These are phyloP conservation scores for Halteria grandinella DNA, from an alignment of 73 alveolate genomes.

Conservation along the genomic window DNA sequence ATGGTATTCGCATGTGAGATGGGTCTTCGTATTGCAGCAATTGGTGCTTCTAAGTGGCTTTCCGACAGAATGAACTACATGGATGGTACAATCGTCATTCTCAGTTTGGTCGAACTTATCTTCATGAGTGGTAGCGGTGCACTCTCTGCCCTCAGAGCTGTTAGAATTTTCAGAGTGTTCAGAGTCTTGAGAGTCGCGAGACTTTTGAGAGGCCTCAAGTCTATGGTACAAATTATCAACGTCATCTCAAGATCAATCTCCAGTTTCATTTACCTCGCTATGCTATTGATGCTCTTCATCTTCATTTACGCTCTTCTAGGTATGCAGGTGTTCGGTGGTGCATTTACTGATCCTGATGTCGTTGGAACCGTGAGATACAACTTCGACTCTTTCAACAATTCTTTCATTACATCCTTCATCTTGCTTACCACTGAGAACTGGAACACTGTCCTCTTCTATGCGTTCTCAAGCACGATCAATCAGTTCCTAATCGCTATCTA, in stretches of 20 bases:
- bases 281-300: slow-evolving; percentile 75
- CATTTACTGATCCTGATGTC: slow-evolving; percentile 27
- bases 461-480: slow-evolving; percentile 27
- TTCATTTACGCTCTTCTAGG: slow-evolving; percentile 81
- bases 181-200: slow-evolving; percentile 86
- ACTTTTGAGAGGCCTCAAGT: slow-evolving; percentile 74
- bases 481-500: slow-evolving; percentile 15
- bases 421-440: slow-evolving; percentile 75
- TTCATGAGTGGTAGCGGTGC: slow-evolving; percentile 70
- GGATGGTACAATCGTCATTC: slow-evolving; percentile 82
- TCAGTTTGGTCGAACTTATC: slow-evolving; percentile 73
- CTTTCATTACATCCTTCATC: slow-evolving; percentile 53
- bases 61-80: slow-evolving; percentile 84
- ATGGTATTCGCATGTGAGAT: slow-evolving; percentile 81
- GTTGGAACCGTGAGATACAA: slow-evolving; percentile 48
- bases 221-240: slow-evolving; percentile 78
- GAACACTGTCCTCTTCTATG: slow-evolving; percentile 59
- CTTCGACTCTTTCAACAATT: slow-evolving; percentile 33
- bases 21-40: slow-evolving; percentile 82
- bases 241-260: slow-evolving; percentile 69
- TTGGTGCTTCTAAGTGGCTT: slow-evolving; percentile 72
- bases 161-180: slow-evolving; percentile 81
- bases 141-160: slow-evolving; percentile 74
- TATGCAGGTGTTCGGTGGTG: slow-evolving; percentile 87
- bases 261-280: slow-evolving; percentile 65